phyloP scores from a whole-genome alignment of 1,284 basidiomycete species.

The Vanrija sp. region DNA sequence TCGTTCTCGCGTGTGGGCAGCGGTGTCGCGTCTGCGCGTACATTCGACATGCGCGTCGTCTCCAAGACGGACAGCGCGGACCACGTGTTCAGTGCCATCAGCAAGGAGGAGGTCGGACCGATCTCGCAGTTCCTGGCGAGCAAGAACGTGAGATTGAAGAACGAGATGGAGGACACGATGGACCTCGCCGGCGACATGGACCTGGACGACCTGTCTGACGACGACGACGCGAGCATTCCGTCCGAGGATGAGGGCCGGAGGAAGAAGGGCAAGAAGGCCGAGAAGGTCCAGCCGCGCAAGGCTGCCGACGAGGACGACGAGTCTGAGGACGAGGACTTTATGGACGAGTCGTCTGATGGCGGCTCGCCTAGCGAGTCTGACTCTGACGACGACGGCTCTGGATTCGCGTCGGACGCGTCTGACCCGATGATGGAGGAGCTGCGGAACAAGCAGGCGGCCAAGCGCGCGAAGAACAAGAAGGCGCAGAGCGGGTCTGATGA shows the following conservation, averaged over 20 bases:
- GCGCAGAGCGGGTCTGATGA: conserved; percentile 26
- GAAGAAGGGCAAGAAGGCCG: conserved; percentile 24
- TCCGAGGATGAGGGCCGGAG: conserved; percentile 38
- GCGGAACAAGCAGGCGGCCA: conserved; percentile 55
- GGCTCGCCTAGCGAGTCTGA: conserved; percentile 77
- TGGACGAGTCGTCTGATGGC: conserved; percentile 72
- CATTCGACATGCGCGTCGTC: conserved; percentile 90
- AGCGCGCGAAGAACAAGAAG: conserved; percentile 49
- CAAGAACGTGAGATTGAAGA: conserved; percentile 92
- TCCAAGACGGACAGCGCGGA: conserved; percentile 72
- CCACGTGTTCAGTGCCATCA: conserved; percentile 86
- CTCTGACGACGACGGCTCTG: conserved; percentile 57
- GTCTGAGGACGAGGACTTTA: conserved; percentile 86
- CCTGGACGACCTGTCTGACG: conserved; percentile 73
- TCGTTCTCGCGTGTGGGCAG: conserved; percentile 93
- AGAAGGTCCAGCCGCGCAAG: conserved; percentile 49
- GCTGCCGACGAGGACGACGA: conserved; percentile 68
- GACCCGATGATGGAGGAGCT: conserved; percentile 66
- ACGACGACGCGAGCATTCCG: conserved; percentile 51
- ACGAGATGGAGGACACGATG: conserved; percentile 88
- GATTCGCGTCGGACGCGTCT: conserved; percentile 52
- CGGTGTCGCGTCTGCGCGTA: conserved; percentile 79
- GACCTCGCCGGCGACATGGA: conserved; percentile 66
- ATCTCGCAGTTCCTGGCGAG: conserved; percentile 80
- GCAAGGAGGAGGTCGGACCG: conserved; percentile 89